Evolutionary conservation across 495 filamentous ascomycete species (phyloP).

Genomic region (Hypoxylon intermedium): DNA sequence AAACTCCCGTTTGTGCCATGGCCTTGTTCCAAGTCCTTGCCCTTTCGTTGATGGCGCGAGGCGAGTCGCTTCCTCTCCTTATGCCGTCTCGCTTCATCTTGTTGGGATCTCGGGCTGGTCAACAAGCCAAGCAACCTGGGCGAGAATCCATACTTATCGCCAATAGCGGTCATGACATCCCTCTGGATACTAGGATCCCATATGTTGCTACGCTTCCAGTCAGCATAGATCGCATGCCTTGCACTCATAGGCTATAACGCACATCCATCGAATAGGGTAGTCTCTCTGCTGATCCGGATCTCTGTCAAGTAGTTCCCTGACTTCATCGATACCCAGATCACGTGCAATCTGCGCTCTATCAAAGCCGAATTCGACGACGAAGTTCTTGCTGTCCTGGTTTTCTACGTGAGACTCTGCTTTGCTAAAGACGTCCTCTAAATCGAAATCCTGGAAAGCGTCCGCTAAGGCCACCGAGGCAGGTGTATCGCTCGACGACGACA

Average conservation of each 20-base stretch:
- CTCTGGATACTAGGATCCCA: conserved; percentile 71
- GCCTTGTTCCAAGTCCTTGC: conserved; percentile 31
- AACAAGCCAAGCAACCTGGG: conserved; percentile 71
- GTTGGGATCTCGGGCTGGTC: conserved; percentile 32
- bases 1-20: conserved; percentile 12
- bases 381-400: conserved; percentile 61
- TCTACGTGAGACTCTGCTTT: conserved; percentile 46
- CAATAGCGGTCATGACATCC: conserved; percentile 58
- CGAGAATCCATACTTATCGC: conserved; percentile 70
- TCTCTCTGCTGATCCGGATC: conserved; percentile 11
- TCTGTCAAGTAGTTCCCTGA: conserved; percentile 49
- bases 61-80: conserved; percentile 16
- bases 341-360: conserved; percentile 67
- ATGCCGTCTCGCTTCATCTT: conserved; percentile 17
- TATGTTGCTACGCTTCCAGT: conserved; percentile 62
- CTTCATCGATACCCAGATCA: conserved; percentile 57
- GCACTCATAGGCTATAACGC: conserved; percentile 36
- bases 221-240: conserved; percentile 17
- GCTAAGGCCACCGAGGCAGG: conserved; percentile 3
- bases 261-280: conserved; percentile 71
- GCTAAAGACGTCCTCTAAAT: conserved; percentile 56
- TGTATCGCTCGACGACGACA: conserved; percentile 16
- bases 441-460: conserved; percentile 62
- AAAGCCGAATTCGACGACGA: conserved; percentile 75
- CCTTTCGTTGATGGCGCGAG: conserved; percentile 15